phyloP scores from a whole-genome alignment of 352 stramenopile species.

The Phytophthora pinifolia region DNA sequence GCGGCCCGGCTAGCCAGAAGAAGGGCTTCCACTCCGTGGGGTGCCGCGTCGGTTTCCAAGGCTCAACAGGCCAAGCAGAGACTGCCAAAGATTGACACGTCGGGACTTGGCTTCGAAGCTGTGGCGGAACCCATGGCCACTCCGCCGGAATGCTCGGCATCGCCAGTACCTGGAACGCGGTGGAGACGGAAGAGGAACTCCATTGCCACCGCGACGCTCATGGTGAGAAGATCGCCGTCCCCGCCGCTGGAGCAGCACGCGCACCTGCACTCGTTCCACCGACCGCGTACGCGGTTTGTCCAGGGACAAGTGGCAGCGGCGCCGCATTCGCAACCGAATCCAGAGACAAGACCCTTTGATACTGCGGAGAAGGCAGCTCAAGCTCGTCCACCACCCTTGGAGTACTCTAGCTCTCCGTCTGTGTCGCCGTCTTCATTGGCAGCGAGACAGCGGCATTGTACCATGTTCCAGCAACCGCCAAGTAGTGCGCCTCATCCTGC shows the following conservation, averaged over 20 bases:
- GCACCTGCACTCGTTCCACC: constrained; percentile 27
- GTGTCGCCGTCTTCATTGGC: constrained; percentile 30
- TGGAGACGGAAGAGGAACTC: constrained; percentile 57
- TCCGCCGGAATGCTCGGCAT: constrained; percentile 59
- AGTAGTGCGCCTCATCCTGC: constrained; percentile 6
- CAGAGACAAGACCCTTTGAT: background rate
- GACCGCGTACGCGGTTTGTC: constrained; percentile 23
- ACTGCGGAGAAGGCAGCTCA: background rate
- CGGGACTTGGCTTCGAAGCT: constrained; percentile 9
- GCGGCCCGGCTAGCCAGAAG: constrained; percentile 11
- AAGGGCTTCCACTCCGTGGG: constrained; percentile 21
- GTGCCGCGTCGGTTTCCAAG: constrained; percentile 2
- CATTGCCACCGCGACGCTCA: constrained; percentile 40
- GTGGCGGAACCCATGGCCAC: constrained; percentile 12
- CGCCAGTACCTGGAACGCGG: constrained; percentile 42
- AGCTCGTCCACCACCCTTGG: constrained; percentile 23
- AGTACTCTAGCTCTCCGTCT: constrained; percentile 36
- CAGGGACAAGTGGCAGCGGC: constrained; percentile 15
- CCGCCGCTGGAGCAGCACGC: constrained; percentile 16
- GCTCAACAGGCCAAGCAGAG: constrained; percentile 21
- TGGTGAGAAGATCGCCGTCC: constrained; percentile 17
- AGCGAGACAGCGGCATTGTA: constrained; percentile 22
- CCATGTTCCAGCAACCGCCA: constrained; percentile 23
- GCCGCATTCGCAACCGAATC: constrained; percentile 12
- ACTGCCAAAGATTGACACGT: constrained; percentile 38